Percentiles rank a stretch among this genome's conserved stretches.
These are phyloP conservation scores for Globisporangium iwayamae DNA, from an alignment of 352 stramenopile genomes.

Conservation along the genomic window DNA sequence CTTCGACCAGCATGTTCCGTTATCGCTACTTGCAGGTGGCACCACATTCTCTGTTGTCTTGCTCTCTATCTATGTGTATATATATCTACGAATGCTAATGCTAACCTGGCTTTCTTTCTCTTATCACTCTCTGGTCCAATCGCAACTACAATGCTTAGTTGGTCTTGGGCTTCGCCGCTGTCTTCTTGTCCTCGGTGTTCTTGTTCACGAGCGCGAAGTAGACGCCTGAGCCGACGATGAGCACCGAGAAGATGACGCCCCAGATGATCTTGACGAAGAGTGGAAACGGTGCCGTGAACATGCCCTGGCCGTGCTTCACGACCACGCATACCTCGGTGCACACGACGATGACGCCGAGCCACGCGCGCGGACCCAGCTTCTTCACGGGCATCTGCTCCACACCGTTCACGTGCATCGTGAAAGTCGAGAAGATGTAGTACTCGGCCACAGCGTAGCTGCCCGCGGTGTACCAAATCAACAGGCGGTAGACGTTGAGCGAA, in stretches of 20 bases:
- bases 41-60: not conserved
- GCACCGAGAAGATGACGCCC: constrained; percentile 65
- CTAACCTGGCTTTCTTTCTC: not conserved
- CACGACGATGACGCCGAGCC: constrained; percentile 80
- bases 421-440: constrained; percentile 89
- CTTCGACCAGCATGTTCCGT: too few relatives aligned
- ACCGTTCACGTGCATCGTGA: constrained; percentile 65
- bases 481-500: constrained; percentile 75
- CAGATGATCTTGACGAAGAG: constrained; percentile 77
- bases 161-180: constrained; percentile 15
- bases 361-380: constrained; percentile 79
- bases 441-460: constrained; percentile 85
- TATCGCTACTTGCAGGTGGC: not conserved
- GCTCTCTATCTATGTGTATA: constrained; percentile 8
- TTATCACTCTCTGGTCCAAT: not conserved
- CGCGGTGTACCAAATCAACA: constrained; percentile 82
- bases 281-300: constrained; percentile 88
- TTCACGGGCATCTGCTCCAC: constrained; percentile 56
- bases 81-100: not conserved
- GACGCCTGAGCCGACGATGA: constrained; percentile 73
- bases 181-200: constrained; percentile 22
- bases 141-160: constrained; percentile 8
- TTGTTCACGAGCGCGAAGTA: constrained; percentile 85
- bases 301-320: constrained; percentile 78
- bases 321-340: constrained; percentile 75